Percentiles rank a stretch among this genome's conserved stretches.
Evolutionary conservation across 2,329 filamentous ascomycete species (phyloP).

Genomic region (Stenocarpella maydis): DNA sequence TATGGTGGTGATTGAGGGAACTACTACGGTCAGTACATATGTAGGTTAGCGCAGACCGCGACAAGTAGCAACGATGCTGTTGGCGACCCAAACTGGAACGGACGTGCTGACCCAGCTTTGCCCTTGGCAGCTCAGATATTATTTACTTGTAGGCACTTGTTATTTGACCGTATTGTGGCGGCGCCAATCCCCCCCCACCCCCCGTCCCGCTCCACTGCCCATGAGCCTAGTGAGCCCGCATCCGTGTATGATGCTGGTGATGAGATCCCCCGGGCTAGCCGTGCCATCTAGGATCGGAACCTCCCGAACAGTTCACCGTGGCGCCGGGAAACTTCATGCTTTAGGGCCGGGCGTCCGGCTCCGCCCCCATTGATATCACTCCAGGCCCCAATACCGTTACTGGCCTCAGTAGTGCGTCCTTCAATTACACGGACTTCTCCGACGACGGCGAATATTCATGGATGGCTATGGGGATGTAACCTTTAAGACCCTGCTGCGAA

Average conservation of each 20-base stretch:
- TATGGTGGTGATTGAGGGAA: conserved; percentile 54
- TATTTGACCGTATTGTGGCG: conserved; percentile 51
- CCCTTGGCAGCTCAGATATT: conserved; percentile 51
- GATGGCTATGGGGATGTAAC: background rate
- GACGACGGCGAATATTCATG: background rate
- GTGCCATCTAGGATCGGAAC: background rate
- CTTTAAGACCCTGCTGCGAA: background rate
- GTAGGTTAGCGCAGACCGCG: conserved; percentile 50
- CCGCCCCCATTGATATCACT: background rate
- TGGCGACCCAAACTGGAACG: conserved; percentile 59
- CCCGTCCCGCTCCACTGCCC: conserved; percentile 46
- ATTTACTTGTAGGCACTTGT: conserved; percentile 52
- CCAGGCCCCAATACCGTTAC: background rate
- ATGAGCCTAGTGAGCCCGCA: conserved; percentile 40
- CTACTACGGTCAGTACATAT: conserved; percentile 56
- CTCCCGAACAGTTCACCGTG: background rate
- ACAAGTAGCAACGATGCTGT: conserved; percentile 46
- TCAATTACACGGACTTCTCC: conserved; percentile 6
- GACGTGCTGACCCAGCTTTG: conserved; percentile 53
- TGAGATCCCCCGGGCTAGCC: conserved; percentile 45
- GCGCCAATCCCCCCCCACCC: conserved; percentile 52
- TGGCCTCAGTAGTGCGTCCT: background rate
- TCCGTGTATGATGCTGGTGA: conserved; percentile 36
- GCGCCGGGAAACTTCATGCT: background rate
- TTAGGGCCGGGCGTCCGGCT: background rate